Evolutionary conservation across 352 stramenopile species (phyloP).

Genomic region (Plasmopara halstedii): DNA sequence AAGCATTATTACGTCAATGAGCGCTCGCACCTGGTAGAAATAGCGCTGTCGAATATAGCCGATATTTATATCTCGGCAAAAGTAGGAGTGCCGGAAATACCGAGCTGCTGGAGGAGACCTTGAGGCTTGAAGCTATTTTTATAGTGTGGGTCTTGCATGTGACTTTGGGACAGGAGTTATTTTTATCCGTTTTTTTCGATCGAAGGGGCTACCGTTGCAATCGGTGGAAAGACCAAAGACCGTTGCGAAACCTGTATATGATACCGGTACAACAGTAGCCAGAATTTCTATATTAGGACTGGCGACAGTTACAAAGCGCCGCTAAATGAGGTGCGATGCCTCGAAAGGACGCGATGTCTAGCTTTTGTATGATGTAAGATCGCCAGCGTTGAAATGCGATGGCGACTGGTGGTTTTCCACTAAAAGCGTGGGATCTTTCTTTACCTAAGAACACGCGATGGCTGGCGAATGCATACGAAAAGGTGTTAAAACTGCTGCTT

Average conservation of each 20-base stretch:
- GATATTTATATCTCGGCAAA: constrained; percentile 29
- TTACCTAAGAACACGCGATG: no score
- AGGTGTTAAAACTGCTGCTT: constrained; percentile 7
- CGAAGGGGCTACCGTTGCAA: constrained; percentile 25
- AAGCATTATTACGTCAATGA: constrained; percentile 10
- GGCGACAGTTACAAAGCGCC: constrained; percentile 5
- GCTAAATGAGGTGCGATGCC: constrained; percentile 4
- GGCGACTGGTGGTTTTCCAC: constrained; percentile 6
- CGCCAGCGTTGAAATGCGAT: constrained; percentile 11
- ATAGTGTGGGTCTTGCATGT: constrained; percentile 11
- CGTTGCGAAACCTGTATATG: constrained; percentile 24
- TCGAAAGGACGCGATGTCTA: constrained; percentile 5
- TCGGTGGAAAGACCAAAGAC: constrained; percentile 18
- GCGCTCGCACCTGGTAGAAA: constrained; percentile 20
- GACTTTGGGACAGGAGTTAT: constrained; percentile 19
- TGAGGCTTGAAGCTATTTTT: constrained; percentile 25
- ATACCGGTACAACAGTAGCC: neutral
- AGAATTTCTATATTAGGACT: constrained; percentile 12
- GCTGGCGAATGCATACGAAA: neutral
- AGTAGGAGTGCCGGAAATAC: constrained; percentile 22
- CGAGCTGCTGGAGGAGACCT: constrained; percentile 4
- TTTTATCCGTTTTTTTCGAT: constrained; percentile 39
- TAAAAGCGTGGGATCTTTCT: constrained; percentile 7
- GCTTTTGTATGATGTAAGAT: constrained; percentile 10
- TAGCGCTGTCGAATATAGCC: constrained; percentile 21